Evolutionary conservation across 345 rosid species (phyloP).

Genomic region (Bruguiera gymnorhiza): DNA sequence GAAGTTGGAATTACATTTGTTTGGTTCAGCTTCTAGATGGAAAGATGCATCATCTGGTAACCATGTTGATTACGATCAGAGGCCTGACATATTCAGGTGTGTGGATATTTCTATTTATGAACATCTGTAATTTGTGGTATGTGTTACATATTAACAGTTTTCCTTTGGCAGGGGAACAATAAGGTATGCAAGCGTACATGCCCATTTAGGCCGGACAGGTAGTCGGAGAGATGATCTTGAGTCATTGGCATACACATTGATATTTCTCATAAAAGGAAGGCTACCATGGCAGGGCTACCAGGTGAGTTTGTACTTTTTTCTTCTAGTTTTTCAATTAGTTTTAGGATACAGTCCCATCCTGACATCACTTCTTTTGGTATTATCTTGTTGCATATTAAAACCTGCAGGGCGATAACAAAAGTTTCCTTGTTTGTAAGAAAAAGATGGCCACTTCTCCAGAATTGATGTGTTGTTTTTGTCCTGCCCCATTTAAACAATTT

Average conservation of each 20-base stretch:
- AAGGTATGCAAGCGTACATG: slow-evolving; percentile 36
- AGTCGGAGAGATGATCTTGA: slow-evolving; percentile 38
- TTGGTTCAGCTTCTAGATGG: slow-evolving; percentile 31
- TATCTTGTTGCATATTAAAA: slow-evolving; percentile 1
- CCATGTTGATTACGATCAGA: slow-evolving; percentile 36
- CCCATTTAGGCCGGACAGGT: slow-evolving; percentile 33
- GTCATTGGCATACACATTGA: slow-evolving; percentile 34
- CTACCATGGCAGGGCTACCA: slow-evolving; percentile 38
- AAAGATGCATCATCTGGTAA: slow-evolving; percentile 30
- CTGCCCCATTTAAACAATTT: slow-evolving; percentile 29
- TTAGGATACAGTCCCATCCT: neutral
- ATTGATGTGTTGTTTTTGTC: slow-evolving; percentile 32
- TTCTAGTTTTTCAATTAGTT: neutral
- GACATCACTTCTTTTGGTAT: neutral
- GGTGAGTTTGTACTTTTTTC: slow-evolving; percentile 5
- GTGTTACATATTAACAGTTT: neutral
- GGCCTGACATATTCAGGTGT: slow-evolving; percentile 33
- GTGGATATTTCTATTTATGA: slow-evolving; percentile 2
- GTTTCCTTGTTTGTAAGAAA: slow-evolving; percentile 34
- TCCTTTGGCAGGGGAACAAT: slow-evolving; percentile 27
- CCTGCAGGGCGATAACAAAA: slow-evolving; percentile 31
- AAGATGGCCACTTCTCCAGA: slow-evolving; percentile 37
- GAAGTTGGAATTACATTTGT: neutral
- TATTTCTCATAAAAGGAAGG: slow-evolving; percentile 31
- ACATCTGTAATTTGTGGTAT: neutral